Evolutionary conservation across 2,329 filamentous ascomycete species (phyloP).

Genomic region (Aspergillus sclerotialis): DNA sequence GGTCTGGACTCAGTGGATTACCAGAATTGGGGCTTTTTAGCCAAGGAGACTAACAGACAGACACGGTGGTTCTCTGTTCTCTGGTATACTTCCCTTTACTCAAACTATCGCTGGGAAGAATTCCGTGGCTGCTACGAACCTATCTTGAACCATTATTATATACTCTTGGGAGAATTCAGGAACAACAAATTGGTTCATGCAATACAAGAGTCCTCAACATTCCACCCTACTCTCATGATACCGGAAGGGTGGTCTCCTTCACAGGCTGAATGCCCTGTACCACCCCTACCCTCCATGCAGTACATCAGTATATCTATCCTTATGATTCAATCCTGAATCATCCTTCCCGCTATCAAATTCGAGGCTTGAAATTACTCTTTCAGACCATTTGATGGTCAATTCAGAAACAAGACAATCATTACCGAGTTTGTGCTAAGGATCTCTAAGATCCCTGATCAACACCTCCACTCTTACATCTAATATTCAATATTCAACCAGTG

Average conservation of each 20-base stretch:
- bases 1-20: constrained; percentile 14
- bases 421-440: not conserved
- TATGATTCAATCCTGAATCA: not conserved
- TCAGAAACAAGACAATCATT: not conserved
- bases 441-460: constrained; percentile 6
- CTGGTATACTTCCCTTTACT: not conserved
- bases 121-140: no score
- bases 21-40: constrained; percentile 7
- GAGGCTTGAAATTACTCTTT: no score
- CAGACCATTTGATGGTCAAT: no score
- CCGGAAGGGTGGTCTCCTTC: not conserved
- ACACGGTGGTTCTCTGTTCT: not conserved
- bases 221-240: not conserved
- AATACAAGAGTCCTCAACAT: not conserved
- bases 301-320: not conserved
- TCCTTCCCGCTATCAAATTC: not conserved
- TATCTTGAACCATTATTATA: not conserved
- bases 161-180: not conserved
- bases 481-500: not conserved
- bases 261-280: not conserved
- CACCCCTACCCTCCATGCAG: not conserved
- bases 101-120: not conserved
- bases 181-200: not conserved
- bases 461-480: constrained; percentile 3
- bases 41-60: not conserved